Base-by-base conservation (phyloP, 768 basidiomycete genomes). In the Heimioporus sp. region DNA sequence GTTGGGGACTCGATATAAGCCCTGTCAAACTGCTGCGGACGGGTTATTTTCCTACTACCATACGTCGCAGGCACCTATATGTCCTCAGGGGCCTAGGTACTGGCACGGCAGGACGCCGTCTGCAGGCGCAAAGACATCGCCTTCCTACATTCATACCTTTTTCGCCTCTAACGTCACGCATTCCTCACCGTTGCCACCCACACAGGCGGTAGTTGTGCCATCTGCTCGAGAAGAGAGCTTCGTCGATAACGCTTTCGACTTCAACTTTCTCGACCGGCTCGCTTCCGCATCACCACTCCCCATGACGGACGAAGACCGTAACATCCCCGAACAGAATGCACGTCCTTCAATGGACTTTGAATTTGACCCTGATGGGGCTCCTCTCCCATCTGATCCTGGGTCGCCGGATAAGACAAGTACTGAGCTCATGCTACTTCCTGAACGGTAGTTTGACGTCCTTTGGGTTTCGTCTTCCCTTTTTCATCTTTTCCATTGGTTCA, bases 1-100 rank as follows among this genome's bases (percentile, higher is more conserved):
- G 4, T 71, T 87, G 11, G 86, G 86, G 24, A 83, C 78, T 6
- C 75, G 83, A 28, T 84, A 80, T 58, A 76, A 75, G 34, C 83
- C 82, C 1, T 85, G 85, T 57, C 76, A 77, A 58, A 77, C 77
- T 19, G 81, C 83, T 1, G 76, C 76, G 12, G 77, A 78, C 38
- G 74, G 76, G 41, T 64, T 80, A 35, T 67, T 72, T 58, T 56
- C 69, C 7, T 58, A 56, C 32, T 56, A 50, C 17, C 57, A 43
- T 50, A 40, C 35, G 35, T 63, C 52, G 17, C 62, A 49, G 15
- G 49, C 53, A 3, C 68, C 66, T 8, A 52, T 66, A 21, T 69
- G 63, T 21, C 77, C 78, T 6, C 73, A 77, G 54, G 76, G 76
- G 7, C 69, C 72, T 11, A 63, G 67, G 42, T 76, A 76, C 46